phyloP scores from a whole-genome alignment of 305 asterid genomes.

The Nicotiana rustica region DNA sequence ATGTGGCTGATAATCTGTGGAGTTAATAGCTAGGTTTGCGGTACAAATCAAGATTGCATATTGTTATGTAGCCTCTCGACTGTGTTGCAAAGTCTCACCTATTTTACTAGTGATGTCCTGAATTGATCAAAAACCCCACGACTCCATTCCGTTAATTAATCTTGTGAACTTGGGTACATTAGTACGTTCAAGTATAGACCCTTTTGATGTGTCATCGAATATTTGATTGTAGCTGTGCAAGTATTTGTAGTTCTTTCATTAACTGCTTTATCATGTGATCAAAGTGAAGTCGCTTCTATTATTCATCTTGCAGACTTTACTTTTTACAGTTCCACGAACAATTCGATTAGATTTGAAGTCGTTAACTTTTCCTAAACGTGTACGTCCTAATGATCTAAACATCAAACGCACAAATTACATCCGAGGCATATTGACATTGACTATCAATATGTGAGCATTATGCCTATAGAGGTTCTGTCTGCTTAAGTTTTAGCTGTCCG shows the following conservation, averaged over 20 bases:
- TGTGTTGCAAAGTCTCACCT: background rate
- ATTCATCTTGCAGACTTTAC: background rate
- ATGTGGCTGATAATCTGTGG: background rate
- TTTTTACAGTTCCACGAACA: background rate
- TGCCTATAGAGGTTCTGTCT: no score
- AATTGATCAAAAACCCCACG: no score
- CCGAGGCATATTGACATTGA: no score
- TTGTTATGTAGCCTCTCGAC: background rate
- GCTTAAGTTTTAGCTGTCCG: no score
- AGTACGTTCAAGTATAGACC: background rate
- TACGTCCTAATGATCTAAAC: no score
- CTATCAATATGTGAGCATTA: no score
- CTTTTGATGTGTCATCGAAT: background rate
- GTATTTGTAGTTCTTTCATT: background rate
- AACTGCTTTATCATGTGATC: background rate
- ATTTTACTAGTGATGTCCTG: background rate
- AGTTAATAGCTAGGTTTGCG: background rate
- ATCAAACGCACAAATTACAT: no score
- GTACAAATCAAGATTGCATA: background rate
- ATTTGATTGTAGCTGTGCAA: background rate
- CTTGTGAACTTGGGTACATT: background rate
- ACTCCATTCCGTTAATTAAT: no score
- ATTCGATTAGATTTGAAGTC: no score
- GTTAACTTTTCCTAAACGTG: no score
- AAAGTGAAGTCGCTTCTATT: background rate